Base-by-base conservation (phyloP, 352 stramenopile species). In the Globisporangium nodosum region DNA sequence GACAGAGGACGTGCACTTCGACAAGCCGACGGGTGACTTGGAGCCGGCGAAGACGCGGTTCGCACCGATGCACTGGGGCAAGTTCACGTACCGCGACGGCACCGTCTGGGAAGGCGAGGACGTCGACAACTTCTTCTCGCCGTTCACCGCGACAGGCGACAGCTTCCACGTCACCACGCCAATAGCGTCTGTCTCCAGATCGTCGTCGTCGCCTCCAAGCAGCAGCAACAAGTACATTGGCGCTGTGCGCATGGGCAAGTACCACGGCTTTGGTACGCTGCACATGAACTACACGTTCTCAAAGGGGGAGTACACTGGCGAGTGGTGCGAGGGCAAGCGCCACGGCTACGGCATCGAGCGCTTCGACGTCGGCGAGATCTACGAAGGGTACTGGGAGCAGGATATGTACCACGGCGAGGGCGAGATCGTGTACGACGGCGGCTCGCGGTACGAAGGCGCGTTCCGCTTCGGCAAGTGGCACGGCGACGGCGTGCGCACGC, bases 71-170 rank as follows among this genome's bases (percentile, higher is more conserved):
- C 81, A 90, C 59, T 93, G 79, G 76, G 84, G 84, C 9, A 88
- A 88, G 53, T 90, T 93, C 61, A 87, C 70, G 11, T 87, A 69
- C 43, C 73, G 64, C 2, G 84, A 93, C 51, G 84, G 81, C 45
- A 86, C 74, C 0, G 52, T 90, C 24, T 93, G 84, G 81, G 72
- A 90, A 59, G 84, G 84, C 15, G 79, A 89, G 24, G 59, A 77
- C 5, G 84, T 93, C 3, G 81, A 92, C 64, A 93, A 92, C 62
- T 90, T 87, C 59, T 93, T 93, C 57, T 89, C 78, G 5, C 84
- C 84, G 0, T 84, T 86, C 49, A 87, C 72, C 0, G 84, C 81
- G 1, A 88, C 69, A 3, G 78, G 84, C 3, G 63, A 69, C 12
- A 54, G 73, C 18, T 90, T 89, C 37, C 69, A 78, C 9, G 68